Conservation (phyloP, 495 filamentous ascomycete species). For the Tuber umbilicatum region DNA sequence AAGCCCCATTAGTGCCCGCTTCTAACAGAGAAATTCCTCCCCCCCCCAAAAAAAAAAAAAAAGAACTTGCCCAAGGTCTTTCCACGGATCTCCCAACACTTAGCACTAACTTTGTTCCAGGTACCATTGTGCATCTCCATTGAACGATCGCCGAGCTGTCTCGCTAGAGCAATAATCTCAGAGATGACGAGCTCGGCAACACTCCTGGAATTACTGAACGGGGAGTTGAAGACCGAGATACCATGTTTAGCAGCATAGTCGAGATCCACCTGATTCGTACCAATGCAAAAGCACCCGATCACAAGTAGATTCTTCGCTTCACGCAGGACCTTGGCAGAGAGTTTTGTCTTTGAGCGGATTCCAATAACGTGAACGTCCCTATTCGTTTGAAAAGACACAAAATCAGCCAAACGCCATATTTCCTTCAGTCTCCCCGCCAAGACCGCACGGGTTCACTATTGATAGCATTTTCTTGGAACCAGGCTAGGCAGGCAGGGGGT, state of each 20-base stretch:
- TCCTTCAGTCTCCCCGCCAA: neutral
- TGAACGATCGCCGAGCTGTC: conserved; percentile 85
- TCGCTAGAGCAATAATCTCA: conserved; percentile 86
- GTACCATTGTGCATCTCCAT: conserved; percentile 86
- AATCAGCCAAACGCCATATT: conserved; percentile 1
- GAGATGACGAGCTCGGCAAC: conserved; percentile 91
- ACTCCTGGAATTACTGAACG: conserved; percentile 92
- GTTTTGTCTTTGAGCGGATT: conserved; percentile 93
- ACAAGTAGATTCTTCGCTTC: conserved; percentile 91
- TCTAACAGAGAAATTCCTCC: neutral
- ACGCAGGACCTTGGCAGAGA: conserved; percentile 71
- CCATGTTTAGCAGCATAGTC: conserved; percentile 82
- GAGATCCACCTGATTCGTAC: conserved; percentile 94
- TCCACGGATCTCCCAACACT: conserved; percentile 95
- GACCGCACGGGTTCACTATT: neutral
- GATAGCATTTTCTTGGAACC: neutral
- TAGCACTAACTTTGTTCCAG: conserved; percentile 95
- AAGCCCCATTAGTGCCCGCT: neutral
- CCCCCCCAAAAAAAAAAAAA: too few relatives aligned
- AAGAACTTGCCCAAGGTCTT: conserved; percentile 71
- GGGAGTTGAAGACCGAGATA: conserved; percentile 97
- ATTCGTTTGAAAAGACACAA: neutral
- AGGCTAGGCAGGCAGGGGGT: neutral
- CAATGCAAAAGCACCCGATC: conserved; percentile 97
- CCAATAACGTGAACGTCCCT: conserved; percentile 92